These are phyloP conservation scores for Fusarium sublunatum DNA, from an alignment of 2,329 filamentous ascomycete species.

Conservation along the genomic window DNA sequence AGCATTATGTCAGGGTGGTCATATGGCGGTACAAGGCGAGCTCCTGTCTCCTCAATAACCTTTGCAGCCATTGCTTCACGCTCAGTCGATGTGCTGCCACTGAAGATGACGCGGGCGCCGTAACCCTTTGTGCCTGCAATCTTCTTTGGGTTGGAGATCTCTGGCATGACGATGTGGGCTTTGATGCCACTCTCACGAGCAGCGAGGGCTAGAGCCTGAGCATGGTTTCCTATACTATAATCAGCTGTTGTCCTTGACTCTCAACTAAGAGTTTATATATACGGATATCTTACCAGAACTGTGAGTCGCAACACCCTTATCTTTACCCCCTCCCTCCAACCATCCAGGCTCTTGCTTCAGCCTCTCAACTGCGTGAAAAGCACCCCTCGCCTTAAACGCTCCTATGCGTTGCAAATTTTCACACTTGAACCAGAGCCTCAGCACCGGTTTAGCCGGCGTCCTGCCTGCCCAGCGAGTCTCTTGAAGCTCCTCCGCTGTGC, in stretches of 20 bases:
- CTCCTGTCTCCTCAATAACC: slow-evolving; percentile 77
- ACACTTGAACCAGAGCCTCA: slow-evolving; percentile 92
- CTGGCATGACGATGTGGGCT: slow-evolving; percentile 92
- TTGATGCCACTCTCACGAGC: slow-evolving; percentile 78
- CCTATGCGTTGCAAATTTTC: slow-evolving; percentile 93
- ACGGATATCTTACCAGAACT: slow-evolving; percentile 75
- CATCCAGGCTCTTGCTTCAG: slow-evolving; percentile 72
- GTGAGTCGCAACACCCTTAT: slow-evolving; percentile 86
- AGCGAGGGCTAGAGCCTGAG: slow-evolving; percentile 89
- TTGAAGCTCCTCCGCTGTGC: slow-evolving; percentile 62
- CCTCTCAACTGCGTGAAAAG: slow-evolving; percentile 84
- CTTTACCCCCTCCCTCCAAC: slow-evolving; percentile 67
- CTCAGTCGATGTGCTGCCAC: slow-evolving; percentile 81
- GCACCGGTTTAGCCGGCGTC: slow-evolving; percentile 69
- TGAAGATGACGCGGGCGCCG: slow-evolving; percentile 82
- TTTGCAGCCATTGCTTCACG: slow-evolving; percentile 80
- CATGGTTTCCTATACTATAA: slow-evolving; percentile 80
- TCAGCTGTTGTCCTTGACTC: not conserved
- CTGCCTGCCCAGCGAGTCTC: slow-evolving; percentile 68
- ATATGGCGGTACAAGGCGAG: slow-evolving; percentile 87
- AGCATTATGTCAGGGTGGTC: slow-evolving; percentile 93
- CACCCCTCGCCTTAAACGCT: slow-evolving; percentile 92
- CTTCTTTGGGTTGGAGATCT: slow-evolving; percentile 86
- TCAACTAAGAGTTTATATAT: not conserved
- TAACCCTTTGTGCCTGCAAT: slow-evolving; percentile 84